Conservation (phyloP, 2,329 filamentous ascomycete genomes). For the Fusarium dimerum region DNA sequence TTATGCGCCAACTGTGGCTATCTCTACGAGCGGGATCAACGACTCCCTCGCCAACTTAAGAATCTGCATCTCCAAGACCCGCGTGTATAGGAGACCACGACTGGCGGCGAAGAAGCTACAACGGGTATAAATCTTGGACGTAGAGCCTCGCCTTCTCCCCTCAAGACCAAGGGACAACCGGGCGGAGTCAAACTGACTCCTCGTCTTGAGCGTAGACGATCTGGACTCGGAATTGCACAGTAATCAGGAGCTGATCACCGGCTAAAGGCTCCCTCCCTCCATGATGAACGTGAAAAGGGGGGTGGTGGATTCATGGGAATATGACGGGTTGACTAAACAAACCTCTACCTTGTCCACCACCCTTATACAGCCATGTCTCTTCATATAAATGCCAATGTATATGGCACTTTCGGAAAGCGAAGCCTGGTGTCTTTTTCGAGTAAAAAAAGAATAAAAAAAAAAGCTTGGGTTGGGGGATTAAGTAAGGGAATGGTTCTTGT, state of each 20-base stretch:
- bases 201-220: constrained; percentile 2
- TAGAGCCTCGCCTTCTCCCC: constrained; percentile 8
- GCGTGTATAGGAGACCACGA: constrained; percentile 32
- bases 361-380: neutral
- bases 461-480: constrained; percentile 28
- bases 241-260: neutral
- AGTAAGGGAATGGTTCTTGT: constrained; percentile 19
- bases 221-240: constrained; percentile 4
- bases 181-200: constrained; percentile 1
- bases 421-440: constrained; percentile 27
- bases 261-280: too few relatives aligned
- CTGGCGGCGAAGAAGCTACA: constrained; percentile 15
- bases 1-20: constrained; percentile 94
- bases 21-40: constrained; percentile 83
- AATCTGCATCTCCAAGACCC: constrained; percentile 40
- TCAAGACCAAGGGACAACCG: constrained; percentile 7
- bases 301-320: too few relatives aligned
- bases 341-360: too few relatives aligned
- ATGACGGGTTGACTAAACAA: too few relatives aligned
- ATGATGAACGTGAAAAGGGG: too few relatives aligned
- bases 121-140: constrained; percentile 4
- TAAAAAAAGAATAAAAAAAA: too few relatives aligned
- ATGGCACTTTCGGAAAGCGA: constrained; percentile 10
- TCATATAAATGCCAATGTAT: constrained; percentile 2
- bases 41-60: constrained; percentile 61